phyloP scores from a whole-genome alignment of 331 rosid genomes.

The Quercus tomentella region DNA sequence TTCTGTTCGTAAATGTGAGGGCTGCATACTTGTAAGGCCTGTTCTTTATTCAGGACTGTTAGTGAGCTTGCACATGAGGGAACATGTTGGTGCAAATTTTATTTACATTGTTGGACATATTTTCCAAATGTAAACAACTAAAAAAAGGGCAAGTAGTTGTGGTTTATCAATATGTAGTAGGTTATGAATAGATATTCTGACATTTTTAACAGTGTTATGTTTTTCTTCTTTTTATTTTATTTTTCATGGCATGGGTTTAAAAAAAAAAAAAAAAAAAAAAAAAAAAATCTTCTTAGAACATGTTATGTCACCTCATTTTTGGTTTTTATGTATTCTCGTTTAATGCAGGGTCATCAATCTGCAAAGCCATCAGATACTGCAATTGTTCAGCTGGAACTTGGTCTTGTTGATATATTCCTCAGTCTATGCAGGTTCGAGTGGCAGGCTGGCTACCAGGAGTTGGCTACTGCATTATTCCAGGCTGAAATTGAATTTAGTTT shows the following conservation, averaged over 20 bases:
- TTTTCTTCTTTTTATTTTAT: background rate
- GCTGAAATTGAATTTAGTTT: constrained; percentile 91
- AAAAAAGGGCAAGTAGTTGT: too few relatives aligned
- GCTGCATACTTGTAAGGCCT: background rate
- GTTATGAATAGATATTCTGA: background rate
- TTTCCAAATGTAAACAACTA: background rate
- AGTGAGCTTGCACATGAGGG: too few relatives aligned
- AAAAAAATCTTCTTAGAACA: too few relatives aligned
- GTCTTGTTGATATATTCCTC: constrained; percentile 88
- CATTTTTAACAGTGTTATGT: background rate
- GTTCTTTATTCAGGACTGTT: background rate
- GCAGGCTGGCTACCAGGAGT: constrained; percentile 92
- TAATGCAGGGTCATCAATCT: constrained; percentile 49
- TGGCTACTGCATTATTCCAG: constrained; percentile 91
- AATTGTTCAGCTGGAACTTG: constrained; percentile 71
- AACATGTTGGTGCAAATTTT: background rate
- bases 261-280: background rate
- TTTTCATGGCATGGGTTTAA: background rate
- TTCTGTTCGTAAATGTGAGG: background rate
- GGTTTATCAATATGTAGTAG: too few relatives aligned
- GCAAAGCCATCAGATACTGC: constrained; percentile 44
- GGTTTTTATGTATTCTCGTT: background rate
- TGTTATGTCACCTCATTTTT: background rate
- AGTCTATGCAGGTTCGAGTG: constrained; percentile 89
- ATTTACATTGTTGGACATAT: background rate